Evolutionary conservation across 192 early-diverging fungal genomes (phyloP), one percentile per base, ranked within the genome.

Genomic region (Coemansia sp.): DNA sequence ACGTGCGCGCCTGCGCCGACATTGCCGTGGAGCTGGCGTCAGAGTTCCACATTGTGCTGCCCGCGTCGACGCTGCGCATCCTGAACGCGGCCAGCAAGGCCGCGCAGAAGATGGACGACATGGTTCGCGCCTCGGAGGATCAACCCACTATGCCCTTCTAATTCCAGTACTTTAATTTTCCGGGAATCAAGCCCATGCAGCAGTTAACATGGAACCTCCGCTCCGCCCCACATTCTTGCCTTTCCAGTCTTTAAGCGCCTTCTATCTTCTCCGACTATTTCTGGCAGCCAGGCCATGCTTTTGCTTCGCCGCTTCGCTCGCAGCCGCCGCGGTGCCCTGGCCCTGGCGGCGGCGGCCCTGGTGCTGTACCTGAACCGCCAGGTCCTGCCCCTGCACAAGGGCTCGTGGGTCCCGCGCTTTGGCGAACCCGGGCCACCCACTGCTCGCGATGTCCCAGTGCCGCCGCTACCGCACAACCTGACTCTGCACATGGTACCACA

Each of bases 401-500:
- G 53, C 12, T 35, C 48, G 16, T 72, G 68, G 68, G 44, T 46
- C 40, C 44, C 61, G 12, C 14, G 38, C 25, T 56, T 65, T 12
- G 62, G 68, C 39, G 62, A 65, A 37, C 56, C 62, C 0, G 34
- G 44, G 13, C 44, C 68, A 14, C 48, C 68, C 13, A 56, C 49
- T 7, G 48, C 30, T 10, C 46, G 62, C 5, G 57, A 65, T 5
- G 17, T 28, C n/a, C 9, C 29, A 3, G 38, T 25, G 13, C 29
- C 31, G 5, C 20, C 22, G 11, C 48, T 53, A 25, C 57, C 61
- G 9, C 17, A 18, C 1, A 60, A 50, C 22, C 56, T 72, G 12
- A 72, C 68, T 5, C 30, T 72, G 18, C 68, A 72, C 21, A 25
- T 72, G 22, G 21, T 72, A 19, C 37, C 68, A n/a, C 68, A 72